Evolutionary conservation across 768 basidiomycete genomes (phyloP), one percentile per base, ranked within the genome.

Genomic region (Podaxis sp.): DNA sequence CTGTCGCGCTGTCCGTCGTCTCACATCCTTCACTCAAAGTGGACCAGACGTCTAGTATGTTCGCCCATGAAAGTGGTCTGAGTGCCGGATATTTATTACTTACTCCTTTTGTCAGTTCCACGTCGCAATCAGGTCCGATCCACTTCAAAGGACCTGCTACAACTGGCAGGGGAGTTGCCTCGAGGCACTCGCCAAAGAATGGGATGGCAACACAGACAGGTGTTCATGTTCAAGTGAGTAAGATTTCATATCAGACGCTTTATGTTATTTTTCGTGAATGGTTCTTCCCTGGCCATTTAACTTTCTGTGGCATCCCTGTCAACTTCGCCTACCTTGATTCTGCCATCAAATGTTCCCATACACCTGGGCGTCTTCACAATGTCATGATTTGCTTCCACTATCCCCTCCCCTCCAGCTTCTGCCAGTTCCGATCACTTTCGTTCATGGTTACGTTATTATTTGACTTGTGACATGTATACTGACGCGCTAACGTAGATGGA

Each of bases 1-100:
- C 6, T 84, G 80, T 60, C 84, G 86, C 33, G 83, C 82, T 10
- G 86, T 88, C 20, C 82, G 87, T 54, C 79, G 85, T 20, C 75
- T 87, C 8, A 80, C 84, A 37, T 85, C 82, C 64, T 87, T 83
- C 69, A 75, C 71, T 0, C 72, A 72, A 51, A 67, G 56, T 33
- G 76, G 73, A 6, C 71, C 81, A 7, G 85, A 84, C 65, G 67
- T 83, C 40, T 85, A 76, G 80, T 83, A 70, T 61, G 80, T 71
- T 28, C 51, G 40, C 64, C 41, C 24, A n/a, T 36, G n/a, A 26
- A 11, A 13, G n/a, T 36, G 48, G 12, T 33, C n/a, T 10, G 38
- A 24, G 36, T 51, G 12, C 37, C 44, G 17, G 22, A 56, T n/a
- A 52, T 53, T 40, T 20, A 40, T 20, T 26, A 26, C 40, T n/a